Evolutionary conservation across 2,329 filamentous ascomycete genomes (phyloP), one percentile per base, ranked within the genome.

Genomic region (Cercospora brassicicola): DNA sequence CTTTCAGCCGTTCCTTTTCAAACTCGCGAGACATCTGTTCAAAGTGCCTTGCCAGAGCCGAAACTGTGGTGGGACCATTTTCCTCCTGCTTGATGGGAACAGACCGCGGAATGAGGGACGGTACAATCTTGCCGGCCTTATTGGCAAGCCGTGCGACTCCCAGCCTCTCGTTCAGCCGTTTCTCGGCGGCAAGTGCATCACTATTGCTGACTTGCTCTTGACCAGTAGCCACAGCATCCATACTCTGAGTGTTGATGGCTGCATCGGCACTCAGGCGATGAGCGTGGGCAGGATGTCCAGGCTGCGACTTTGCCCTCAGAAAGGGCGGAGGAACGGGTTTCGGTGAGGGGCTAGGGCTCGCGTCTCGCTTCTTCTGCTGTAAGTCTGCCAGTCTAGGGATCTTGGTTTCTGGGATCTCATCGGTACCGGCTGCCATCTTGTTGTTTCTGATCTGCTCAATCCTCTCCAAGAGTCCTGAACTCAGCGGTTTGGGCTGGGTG

Each of bases 11-110:
- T 80, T 99, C 94, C 75, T 94, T 96, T 77, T 97, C 93, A 73
- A 99, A 99, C 76, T 99, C 96, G 26, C 94, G 90, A 74, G 93
- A 97, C 66, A 99, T 85, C 78, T 98, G 94, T 79, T 99, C 96
- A 77, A 99, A 98, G 78, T 98, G 95, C 73, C 92, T 92, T 18
- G 95, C 93, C 60, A 99, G 84, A n/a, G 90, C 93, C 8, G 93
- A 96, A 2, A 99, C 95, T 74, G 91, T 92, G 3, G 91, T 88
- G 7, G 67, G 68, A 18, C 64, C 64, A 23, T 53, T 69, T 62
- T 90, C 86, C 72, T 89, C 90, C 73, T 86, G 89, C 76, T 89
- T 91, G 60, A 78, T 76, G 61, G 91, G 89, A 30, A 97, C 88
- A 28, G 95, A 95, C 33, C 95, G 89, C 30, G 94, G 94, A 68